Evolutionary conservation across 768 basidiomycete genomes (phyloP).

Genomic region (Mycena metata): DNA sequence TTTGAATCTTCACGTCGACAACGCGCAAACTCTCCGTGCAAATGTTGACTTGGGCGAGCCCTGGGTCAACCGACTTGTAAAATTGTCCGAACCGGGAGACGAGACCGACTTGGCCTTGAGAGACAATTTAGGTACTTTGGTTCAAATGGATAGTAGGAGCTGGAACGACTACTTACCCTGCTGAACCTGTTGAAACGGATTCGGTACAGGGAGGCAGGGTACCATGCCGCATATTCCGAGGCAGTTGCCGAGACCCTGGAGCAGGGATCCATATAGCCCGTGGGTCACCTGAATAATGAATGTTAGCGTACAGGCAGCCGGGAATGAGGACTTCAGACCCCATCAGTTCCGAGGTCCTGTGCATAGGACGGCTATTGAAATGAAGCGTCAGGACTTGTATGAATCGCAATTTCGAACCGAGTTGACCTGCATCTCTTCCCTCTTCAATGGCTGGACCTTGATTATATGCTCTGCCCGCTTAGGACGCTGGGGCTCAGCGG

Average conservation of each 20-base stretch:
- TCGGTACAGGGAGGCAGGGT: constrained; percentile 88
- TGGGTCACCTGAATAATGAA: constrained; percentile 70
- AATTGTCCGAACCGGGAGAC: constrained; percentile 96
- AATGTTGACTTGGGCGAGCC: constrained; percentile 92
- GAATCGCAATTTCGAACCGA: constrained; percentile 3
- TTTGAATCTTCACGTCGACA: constrained; percentile 97
- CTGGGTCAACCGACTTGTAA: constrained; percentile 96
- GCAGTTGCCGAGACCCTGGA: constrained; percentile 76
- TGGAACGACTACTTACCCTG: constrained; percentile 67
- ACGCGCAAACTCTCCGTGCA: constrained; percentile 90
- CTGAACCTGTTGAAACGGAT: constrained; percentile 87
- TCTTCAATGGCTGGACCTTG: constrained; percentile 86
- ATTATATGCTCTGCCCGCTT: constrained; percentile 63
- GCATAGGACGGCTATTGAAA: constrained; percentile 84
- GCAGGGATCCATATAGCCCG: constrained; percentile 86
- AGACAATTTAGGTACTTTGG: background rate
- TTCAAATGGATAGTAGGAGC: constrained; percentile 3
- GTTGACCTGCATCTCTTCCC: constrained; percentile 87
- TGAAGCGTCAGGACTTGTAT: constrained; percentile 3
- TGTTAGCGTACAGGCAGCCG: background rate
- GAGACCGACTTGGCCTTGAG: constrained; percentile 86
- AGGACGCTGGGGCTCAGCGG: background rate
- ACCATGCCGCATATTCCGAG: constrained; percentile 81
- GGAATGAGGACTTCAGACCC: constrained; percentile 49
- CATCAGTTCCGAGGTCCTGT: constrained; percentile 84